Percentiles rank a stretch among this genome's conserved stretches.
phyloP scores from a whole-genome alignment of 805 yeast species.

The Teunomyces gatunensis region DNA sequence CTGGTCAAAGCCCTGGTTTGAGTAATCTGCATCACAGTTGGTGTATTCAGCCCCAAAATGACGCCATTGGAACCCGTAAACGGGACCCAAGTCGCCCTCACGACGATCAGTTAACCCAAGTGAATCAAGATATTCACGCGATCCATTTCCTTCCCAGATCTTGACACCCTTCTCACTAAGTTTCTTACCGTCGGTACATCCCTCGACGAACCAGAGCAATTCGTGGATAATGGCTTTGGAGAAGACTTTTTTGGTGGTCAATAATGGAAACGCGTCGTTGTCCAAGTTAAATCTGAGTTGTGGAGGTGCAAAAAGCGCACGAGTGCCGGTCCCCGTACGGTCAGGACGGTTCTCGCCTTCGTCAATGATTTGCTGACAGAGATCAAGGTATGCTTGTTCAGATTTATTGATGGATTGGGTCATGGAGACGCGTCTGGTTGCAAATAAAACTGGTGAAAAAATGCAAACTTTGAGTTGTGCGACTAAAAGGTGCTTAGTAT shows the following conservation, averaged over 20 bases:
- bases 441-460: neutral
- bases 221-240: constrained; percentile 87
- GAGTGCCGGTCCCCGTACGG: constrained; percentile 97
- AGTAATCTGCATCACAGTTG: constrained; percentile 84
- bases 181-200: constrained; percentile 82
- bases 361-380: constrained; percentile 70
- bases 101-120: constrained; percentile 77
- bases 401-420: constrained; percentile 40
- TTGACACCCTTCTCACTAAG: constrained; percentile 83
- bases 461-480: neutral
- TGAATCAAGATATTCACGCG: constrained; percentile 82
- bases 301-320: constrained; percentile 90
- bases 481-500: too few relatives aligned
- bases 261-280: constrained; percentile 74
- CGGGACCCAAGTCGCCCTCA: constrained; percentile 97
- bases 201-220: constrained; percentile 87
- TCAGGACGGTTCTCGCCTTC: constrained; percentile 93
- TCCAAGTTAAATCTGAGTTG: constrained; percentile 80
- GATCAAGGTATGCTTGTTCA: constrained; percentile 84
- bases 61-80: constrained; percentile 99
- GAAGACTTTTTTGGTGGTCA: constrained; percentile 92
- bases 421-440: constrained; percentile 6
- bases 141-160: constrained; percentile 99
- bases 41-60: constrained; percentile 94
- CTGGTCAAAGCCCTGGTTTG: constrained; percentile 90